These are phyloP conservation scores for Chenopodium quinoa DNA, from an alignment of 148 eudicot species.

Conservation along the genomic window DNA sequence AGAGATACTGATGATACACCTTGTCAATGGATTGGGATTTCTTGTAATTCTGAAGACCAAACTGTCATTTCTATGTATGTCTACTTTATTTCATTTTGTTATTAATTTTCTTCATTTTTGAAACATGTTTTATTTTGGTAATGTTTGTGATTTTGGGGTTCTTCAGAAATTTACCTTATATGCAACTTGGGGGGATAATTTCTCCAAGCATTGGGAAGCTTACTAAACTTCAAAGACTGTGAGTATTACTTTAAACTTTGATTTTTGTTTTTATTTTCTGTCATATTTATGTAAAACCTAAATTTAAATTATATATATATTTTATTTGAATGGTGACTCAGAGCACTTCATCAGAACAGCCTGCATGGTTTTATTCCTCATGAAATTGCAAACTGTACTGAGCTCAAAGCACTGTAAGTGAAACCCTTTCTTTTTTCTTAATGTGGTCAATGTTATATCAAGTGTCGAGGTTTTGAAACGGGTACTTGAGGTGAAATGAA, in stretches of 20 bases:
- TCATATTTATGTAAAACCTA: neutral
- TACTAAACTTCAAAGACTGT: constrained; percentile 78
- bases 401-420: constrained; percentile 93
- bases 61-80: constrained; percentile 72
- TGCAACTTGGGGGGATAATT: constrained; percentile 81
- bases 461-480: neutral
- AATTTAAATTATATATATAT: neutral
- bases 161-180: constrained; percentile 79
- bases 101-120: neutral
- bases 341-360: constrained; percentile 94
- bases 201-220: constrained; percentile 92
- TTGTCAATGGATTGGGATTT: constrained; percentile 85
- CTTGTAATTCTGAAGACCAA: constrained; percentile 63
- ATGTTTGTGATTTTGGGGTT: constrained; percentile 26
- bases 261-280: neutral
- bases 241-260: constrained; percentile 34
- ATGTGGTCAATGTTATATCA: neutral
- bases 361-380: constrained; percentile 84
- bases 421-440: neutral
- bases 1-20: constrained; percentile 73
- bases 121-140: constrained; percentile 2
- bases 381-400: constrained; percentile 73
- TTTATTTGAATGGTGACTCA: constrained; percentile 24
- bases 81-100: neutral
- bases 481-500: neutral